A percentile compares a stretch with the other conserved stretches of the same genome.
phyloP scores from a whole-genome alignment of 2,329 filamentous ascomycete species.

The Byssochlamys sp. region DNA sequence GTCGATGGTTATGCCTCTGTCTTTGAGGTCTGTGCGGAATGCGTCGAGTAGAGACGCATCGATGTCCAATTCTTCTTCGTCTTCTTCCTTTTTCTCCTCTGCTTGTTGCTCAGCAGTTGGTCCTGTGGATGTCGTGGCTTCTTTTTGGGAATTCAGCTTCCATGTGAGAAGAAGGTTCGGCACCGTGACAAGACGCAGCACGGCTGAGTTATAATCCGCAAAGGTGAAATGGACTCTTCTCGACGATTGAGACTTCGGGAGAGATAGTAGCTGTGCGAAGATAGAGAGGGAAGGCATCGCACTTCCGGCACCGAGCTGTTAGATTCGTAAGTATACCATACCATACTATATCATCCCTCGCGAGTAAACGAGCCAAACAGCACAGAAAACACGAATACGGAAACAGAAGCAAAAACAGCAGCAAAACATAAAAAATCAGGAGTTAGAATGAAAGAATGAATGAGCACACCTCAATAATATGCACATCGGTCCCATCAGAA shows the following conservation, averaged over 20 bases:
- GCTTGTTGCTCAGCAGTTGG: constrained; percentile 3
- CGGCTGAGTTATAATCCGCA: constrained; percentile 53
- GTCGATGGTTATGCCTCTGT: constrained; percentile 39
- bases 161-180: constrained; percentile 53
- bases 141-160: constrained; percentile 18
- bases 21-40: constrained; percentile 37
- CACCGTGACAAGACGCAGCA: constrained; percentile 51
- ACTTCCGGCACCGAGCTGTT: constrained; percentile 53
- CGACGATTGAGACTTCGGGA: constrained; percentile 8
- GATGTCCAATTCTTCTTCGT: constrained; percentile 38
- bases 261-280: constrained; percentile 42
- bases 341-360: not conserved
- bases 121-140: not conserved
- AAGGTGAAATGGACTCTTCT: constrained; percentile 43
- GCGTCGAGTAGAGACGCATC: constrained; percentile 36
- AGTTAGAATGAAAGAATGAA: not conserved
- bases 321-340: not conserved
- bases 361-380: not conserved
- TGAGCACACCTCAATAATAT: constrained; percentile 31
- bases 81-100: constrained; percentile 18
- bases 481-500: constrained; percentile 23
- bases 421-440: not conserved
- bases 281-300: constrained; percentile 49
- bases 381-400: too few relatives aligned
- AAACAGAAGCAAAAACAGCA: not conserved